Percentiles rank a stretch among this genome's conserved stretches.
phyloP scores from a whole-genome alignment of 2,329 filamentous ascomycete species.

The Harringtonia lauricola region DNA sequence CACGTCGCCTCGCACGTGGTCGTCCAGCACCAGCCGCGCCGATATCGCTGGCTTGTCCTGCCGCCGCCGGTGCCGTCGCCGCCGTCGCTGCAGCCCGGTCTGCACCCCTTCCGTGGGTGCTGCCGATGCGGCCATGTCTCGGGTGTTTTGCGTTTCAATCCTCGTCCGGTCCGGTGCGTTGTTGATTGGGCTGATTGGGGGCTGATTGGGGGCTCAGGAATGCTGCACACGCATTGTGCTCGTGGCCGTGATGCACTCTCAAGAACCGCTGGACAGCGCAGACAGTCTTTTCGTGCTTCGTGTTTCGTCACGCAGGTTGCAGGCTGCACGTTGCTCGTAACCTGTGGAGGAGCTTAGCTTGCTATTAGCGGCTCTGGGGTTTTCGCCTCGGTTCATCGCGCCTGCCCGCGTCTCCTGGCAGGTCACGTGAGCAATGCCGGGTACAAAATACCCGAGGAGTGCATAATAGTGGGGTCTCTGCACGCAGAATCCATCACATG shows the following conservation, averaged over 20 bases:
- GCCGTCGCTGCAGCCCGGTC: neutral
- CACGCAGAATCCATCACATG: too few relatives aligned
- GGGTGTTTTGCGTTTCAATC: neutral
- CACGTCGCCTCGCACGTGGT: slow-evolving; percentile 73
- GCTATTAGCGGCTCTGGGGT: slow-evolving; percentile 1
- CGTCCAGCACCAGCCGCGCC: slow-evolving; percentile 74
- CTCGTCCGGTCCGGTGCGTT: neutral
- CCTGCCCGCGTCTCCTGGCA: neutral
- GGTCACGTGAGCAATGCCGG: too few relatives aligned
- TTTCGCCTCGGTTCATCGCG: slow-evolving; percentile 9
- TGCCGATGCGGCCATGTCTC: slow-evolving; percentile 3
- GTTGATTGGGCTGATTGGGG: too few relatives aligned
- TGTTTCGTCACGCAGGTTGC: too few relatives aligned
- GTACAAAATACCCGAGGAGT: too few relatives aligned
- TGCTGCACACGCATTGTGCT: neutral
- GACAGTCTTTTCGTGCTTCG: too few relatives aligned
- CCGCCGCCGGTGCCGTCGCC: slow-evolving; percentile 38
- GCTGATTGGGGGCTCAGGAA: too few relatives aligned
- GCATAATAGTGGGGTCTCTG: too few relatives aligned
- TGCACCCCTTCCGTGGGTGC: slow-evolving; percentile 1
- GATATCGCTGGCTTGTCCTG: slow-evolving; percentile 66
- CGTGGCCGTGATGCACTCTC: too few relatives aligned
- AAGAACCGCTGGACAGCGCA: too few relatives aligned
- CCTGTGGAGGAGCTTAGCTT: slow-evolving; percentile 1
- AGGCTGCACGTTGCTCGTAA: too few relatives aligned